A percentile compares a stretch with the other conserved stretches of the same genome.
Evolutionary conservation across 148 eudicot genomes (phyloP).

Genomic region (Fagopyrum tataricum): DNA sequence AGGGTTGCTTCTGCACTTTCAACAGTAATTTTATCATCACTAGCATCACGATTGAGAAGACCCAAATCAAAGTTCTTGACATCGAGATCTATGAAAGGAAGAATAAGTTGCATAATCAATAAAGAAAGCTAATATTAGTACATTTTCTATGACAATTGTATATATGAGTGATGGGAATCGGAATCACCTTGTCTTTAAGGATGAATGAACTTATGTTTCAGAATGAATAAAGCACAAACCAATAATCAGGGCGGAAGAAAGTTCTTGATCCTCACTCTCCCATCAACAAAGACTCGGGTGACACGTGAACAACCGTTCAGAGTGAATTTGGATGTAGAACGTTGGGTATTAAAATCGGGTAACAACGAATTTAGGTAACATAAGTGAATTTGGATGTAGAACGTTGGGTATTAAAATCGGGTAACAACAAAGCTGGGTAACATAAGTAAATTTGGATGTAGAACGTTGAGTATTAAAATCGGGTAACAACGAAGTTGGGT

Average conservation of each 20-base stretch:
- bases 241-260: no score
- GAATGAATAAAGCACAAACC: neutral
- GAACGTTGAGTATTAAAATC: no score
- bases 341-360: no score
- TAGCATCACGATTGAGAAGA: constrained; percentile 49
- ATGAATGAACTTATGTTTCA: neutral
- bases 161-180: neutral
- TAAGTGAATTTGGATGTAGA: no score
- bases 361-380: no score
- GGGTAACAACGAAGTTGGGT: no score
- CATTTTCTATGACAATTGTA: neutral
- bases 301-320: no score
- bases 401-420: no score
- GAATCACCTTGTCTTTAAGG: constrained; percentile 39
- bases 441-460: no score
- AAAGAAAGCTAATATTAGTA: neutral
- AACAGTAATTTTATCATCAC: constrained; percentile 44
- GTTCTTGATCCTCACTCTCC: neutral
- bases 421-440: no score
- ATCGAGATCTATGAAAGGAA: constrained; percentile 40
- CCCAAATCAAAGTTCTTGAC: constrained; percentile 45
- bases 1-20: constrained; percentile 53
- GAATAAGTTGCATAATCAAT: constrained; percentile 27
- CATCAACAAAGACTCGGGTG: neutral
- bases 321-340: no score